Percentiles rank a stretch among this genome's conserved stretches.
phyloP scores from a whole-genome alignment of 352 stramenopile genomes.

The Globisporangium emineosum region DNA sequence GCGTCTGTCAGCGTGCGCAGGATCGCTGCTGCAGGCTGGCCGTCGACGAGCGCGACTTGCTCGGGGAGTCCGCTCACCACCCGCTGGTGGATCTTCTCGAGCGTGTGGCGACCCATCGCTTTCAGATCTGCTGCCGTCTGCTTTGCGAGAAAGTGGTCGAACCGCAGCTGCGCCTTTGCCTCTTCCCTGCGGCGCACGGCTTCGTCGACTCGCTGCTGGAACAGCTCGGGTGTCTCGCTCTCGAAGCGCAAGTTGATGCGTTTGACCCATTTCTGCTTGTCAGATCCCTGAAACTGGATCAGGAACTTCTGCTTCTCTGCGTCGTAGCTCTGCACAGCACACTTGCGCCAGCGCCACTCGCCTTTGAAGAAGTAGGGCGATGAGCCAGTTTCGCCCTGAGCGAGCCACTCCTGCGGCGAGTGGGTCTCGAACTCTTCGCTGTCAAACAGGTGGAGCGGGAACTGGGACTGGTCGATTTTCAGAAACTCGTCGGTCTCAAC shows the following conservation, averaged over 20 bases:
- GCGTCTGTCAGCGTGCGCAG: slow-evolving; percentile 86
- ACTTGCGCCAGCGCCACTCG: slow-evolving; percentile 83
- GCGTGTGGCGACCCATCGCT: slow-evolving; percentile 70
- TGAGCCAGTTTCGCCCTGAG: slow-evolving; percentile 33
- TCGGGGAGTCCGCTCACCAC: slow-evolving; percentile 80
- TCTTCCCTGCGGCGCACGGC: slow-evolving; percentile 62
- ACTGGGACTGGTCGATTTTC: slow-evolving; percentile 89
- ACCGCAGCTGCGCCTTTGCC: slow-evolving; percentile 85
- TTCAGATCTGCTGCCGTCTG: slow-evolving; percentile 71
- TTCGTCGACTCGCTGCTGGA: slow-evolving; percentile 70
- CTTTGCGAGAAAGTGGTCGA: slow-evolving; percentile 88
- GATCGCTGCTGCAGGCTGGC: slow-evolving; percentile 49
- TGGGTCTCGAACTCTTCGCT: slow-evolving; percentile 81
- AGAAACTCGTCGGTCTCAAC: slow-evolving; percentile 59
- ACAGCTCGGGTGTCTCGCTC: slow-evolving; percentile 60
- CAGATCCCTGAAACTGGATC: slow-evolving; percentile 84
- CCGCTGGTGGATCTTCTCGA: slow-evolving; percentile 83
- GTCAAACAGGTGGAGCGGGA: slow-evolving; percentile 90
- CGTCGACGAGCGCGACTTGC: slow-evolving; percentile 55
- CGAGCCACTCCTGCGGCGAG: slow-evolving; percentile 76
- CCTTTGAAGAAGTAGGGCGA: slow-evolving; percentile 85
- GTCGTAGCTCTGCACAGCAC: slow-evolving; percentile 65
- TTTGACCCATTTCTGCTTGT: slow-evolving; percentile 83
- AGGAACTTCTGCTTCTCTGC: slow-evolving; percentile 61
- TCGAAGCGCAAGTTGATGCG: slow-evolving; percentile 93